Conservation (phyloP, 352 stramenopile genomes). For the Phytophthora palmivora region DNA sequence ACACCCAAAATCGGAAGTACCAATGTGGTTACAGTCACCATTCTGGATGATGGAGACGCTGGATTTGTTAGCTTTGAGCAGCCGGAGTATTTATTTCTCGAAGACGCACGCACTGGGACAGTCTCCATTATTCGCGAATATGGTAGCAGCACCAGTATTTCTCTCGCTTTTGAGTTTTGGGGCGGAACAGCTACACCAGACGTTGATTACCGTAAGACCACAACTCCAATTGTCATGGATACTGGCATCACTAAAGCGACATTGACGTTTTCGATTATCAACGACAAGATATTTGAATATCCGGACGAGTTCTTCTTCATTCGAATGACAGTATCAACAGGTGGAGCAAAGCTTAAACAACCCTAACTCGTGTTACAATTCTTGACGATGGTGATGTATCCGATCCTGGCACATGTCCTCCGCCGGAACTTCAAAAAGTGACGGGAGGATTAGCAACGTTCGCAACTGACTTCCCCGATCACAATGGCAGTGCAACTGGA, state of each 20-base stretch:
- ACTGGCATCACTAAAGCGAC: slow-evolving; percentile 41
- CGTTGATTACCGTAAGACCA: slow-evolving; percentile 50
- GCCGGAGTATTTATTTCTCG: slow-evolving; percentile 34
- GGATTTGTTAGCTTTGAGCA: slow-evolving; percentile 59
- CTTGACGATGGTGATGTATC: slow-evolving; percentile 62
- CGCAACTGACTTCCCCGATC: slow-evolving; percentile 32
- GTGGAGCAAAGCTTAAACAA: slow-evolving; percentile 31
- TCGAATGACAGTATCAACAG: slow-evolving; percentile 32
- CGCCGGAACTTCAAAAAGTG: slow-evolving; percentile 24
- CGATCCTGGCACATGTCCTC: slow-evolving; percentile 34
- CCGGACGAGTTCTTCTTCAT: slow-evolving; percentile 62
- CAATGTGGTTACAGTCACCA: slow-evolving; percentile 40
- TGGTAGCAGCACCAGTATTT: slow-evolving; percentile 48
- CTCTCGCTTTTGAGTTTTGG: slow-evolving; percentile 45
- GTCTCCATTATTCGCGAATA: slow-evolving; percentile 57
- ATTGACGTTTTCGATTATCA: slow-evolving; percentile 61
- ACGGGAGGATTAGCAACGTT: slow-evolving; percentile 57
- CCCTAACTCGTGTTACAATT: slow-evolving; percentile 45
- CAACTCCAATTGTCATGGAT: slow-evolving; percentile 42
- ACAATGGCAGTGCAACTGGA: slow-evolving; percentile 60
- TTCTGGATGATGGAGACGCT: slow-evolving; percentile 72
- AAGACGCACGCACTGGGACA: slow-evolving; percentile 39
- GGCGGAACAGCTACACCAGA: slow-evolving; percentile 50
- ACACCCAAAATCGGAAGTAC: slow-evolving; percentile 49
- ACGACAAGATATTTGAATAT: slow-evolving; percentile 60